Conservation (phyloP, 1,139 yeast genomes). For the Spathaspora jeffriesii region DNA sequence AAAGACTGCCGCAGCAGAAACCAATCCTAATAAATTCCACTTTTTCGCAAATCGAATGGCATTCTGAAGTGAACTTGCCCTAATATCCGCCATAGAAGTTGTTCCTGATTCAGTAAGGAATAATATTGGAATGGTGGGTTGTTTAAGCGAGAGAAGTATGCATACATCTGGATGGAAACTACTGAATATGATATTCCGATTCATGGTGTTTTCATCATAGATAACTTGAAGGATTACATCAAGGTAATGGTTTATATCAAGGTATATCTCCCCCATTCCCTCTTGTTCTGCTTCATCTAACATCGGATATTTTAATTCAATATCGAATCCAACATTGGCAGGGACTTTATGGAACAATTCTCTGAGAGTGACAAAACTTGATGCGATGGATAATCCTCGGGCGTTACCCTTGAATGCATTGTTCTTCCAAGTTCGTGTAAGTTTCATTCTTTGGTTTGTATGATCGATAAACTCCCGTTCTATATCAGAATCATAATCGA, state of each 20-base stretch:
- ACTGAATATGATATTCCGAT: constrained; percentile 87
- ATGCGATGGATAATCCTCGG: constrained; percentile 88
- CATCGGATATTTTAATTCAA: constrained; percentile 96
- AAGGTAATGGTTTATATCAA: constrained; percentile 85
- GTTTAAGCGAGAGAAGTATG: constrained; percentile 81
- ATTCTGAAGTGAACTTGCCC: constrained; percentile 87
- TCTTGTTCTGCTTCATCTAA: constrained; percentile 89
- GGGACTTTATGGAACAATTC: constrained; percentile 86
- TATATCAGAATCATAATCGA: constrained; percentile 31
- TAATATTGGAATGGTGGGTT: constrained; percentile 89
- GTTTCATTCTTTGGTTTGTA: constrained; percentile 70
- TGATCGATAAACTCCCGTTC: constrained; percentile 40
- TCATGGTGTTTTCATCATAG: constrained; percentile 70
- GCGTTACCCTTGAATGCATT: constrained; percentile 91
- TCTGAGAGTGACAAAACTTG: constrained; percentile 85
- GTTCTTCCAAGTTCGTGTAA: constrained; percentile 83
- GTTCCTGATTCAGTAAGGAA: constrained; percentile 92
- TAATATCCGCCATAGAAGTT: constrained; percentile 77
- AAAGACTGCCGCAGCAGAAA: constrained; percentile 84
- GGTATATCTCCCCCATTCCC: constrained; percentile 82
- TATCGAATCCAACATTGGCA: constrained; percentile 84
- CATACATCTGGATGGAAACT: constrained; percentile 97
- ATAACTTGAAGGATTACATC: constrained; percentile 82
- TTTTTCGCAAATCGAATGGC: constrained; percentile 90
- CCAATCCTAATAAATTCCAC: constrained; percentile 93